Percentiles rank a stretch among this genome's conserved stretches.
These are phyloP conservation scores for Sphagnum magellanicum DNA, from an alignment of 228 moss, liverwort and hornwort genomes.

Conservation along the genomic window DNA sequence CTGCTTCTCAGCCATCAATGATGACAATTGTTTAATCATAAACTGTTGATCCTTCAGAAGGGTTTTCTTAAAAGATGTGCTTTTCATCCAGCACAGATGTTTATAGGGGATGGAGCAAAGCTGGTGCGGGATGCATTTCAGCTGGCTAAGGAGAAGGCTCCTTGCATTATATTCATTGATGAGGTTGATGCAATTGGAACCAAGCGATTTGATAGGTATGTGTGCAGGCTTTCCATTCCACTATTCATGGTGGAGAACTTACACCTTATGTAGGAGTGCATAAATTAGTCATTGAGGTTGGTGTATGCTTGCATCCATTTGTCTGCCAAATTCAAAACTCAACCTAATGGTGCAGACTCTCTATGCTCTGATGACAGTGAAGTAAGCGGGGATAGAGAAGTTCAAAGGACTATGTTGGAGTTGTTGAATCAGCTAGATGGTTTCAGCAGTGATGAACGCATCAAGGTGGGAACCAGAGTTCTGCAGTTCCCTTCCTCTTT, in stretches of 20 bases:
- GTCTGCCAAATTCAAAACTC: not conserved
- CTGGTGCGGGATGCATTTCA: constrained; percentile 94
- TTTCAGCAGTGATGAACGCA: constrained; percentile 94
- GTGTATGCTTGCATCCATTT: no score
- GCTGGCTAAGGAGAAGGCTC: constrained; percentile 92
- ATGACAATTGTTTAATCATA: not conserved
- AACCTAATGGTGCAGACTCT: not conserved
- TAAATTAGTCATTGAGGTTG: no score
- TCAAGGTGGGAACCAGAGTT: constrained; percentile 38
- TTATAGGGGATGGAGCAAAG: constrained; percentile 98
- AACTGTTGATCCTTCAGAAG: not conserved
- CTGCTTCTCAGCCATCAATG: no score
- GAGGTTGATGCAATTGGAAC: constrained; percentile 99
- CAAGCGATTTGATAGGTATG: constrained; percentile 94
- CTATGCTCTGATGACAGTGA: constrained; percentile 43
- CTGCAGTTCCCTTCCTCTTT: no score
- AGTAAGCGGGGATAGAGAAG: constrained; percentile 97
- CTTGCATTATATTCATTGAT: constrained; percentile 97
- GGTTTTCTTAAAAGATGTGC: not conserved
- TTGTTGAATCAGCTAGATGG: constrained; percentile 96
- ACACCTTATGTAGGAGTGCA: no score
- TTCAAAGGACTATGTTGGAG: constrained; percentile 98
- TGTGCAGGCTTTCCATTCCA: constrained; percentile 2
- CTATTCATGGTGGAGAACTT: not conserved
- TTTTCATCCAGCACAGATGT: constrained; percentile 51